Evolutionary conservation across 2,329 filamentous ascomycete genomes (phyloP).

Genomic region (Endothia cerciana): DNA sequence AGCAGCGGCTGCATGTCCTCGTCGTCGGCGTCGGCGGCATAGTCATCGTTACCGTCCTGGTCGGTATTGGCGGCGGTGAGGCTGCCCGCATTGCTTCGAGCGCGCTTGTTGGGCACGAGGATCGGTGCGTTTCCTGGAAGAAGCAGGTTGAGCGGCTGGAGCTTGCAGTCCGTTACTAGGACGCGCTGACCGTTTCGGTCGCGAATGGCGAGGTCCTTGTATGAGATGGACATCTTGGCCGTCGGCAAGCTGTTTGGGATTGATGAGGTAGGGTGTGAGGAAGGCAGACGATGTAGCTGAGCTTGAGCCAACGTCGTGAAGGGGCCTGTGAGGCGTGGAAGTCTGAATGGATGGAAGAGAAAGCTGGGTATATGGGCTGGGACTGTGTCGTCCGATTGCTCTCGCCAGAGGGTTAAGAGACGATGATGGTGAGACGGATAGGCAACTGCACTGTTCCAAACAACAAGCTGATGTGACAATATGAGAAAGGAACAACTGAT

Average conservation of each 20-base stretch:
- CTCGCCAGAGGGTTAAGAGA: too few relatives aligned
- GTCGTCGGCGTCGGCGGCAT: constrained; percentile 10
- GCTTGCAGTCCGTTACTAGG: constrained; percentile 18
- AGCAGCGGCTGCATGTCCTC: constrained; percentile 20
- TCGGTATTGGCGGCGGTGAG: neutral
- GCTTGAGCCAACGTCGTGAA: neutral
- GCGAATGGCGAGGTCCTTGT: constrained; percentile 12
- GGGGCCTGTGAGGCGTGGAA: neutral
- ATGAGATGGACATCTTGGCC: constrained; percentile 13
- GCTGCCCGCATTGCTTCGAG: neutral
- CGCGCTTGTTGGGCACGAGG: constrained; percentile 23
- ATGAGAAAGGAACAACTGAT: neutral
- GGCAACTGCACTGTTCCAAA: neutral
- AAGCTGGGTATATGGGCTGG: neutral
- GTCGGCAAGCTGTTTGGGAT: neutral
- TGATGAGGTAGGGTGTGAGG: neutral
- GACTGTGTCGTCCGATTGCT: neutral
- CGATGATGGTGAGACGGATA: neutral
- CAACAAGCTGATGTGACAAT: neutral
- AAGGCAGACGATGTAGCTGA: neutral
- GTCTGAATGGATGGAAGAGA: neutral
- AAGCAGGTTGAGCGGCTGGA: constrained; percentile 27
- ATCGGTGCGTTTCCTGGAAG: constrained; percentile 24
- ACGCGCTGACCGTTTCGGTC: constrained; percentile 15
- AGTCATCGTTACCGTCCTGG: constrained; percentile 7